Percentiles rank a stretch among this genome's conserved stretches.
These are phyloP conservation scores for Neurospora sp. DNA, from an alignment of 495 filamentous ascomycete genomes.

Conservation along the genomic window DNA sequence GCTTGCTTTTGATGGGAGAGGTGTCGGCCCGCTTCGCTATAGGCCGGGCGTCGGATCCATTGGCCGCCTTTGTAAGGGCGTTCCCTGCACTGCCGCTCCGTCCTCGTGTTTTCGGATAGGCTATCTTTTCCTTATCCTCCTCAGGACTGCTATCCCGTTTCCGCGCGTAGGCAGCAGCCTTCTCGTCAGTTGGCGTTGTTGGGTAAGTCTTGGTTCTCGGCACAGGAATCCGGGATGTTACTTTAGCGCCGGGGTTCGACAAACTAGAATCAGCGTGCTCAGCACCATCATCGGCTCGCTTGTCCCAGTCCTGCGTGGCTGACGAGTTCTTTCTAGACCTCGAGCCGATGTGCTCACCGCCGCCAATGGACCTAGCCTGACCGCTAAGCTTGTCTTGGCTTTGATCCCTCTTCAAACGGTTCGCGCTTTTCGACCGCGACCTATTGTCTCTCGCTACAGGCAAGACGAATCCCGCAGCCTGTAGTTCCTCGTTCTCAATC, in stretches of 20 bases:
- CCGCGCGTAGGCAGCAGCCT: slow-evolving; percentile 40
- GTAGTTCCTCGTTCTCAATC: slow-evolving; percentile 88
- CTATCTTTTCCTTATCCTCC: slow-evolving; percentile 44
- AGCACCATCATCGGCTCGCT: slow-evolving; percentile 59
- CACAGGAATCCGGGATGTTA: slow-evolving; percentile 70
- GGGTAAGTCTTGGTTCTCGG: slow-evolving; percentile 48
- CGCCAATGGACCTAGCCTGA: slow-evolving; percentile 13
- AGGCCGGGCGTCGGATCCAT: slow-evolving; percentile 27
- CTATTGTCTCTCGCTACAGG: slow-evolving; percentile 44
- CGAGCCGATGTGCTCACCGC: slow-evolving; percentile 14
- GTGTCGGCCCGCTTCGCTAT: slow-evolving; percentile 34
- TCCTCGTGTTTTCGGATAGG: slow-evolving; percentile 50
- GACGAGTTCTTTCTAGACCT: slow-evolving; percentile 40
- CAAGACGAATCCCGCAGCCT: slow-evolving; percentile 70
- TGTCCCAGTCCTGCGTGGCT: slow-evolving; percentile 7
- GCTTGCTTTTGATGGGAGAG: slow-evolving; percentile 33
- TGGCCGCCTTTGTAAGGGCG: slow-evolving; percentile 37
- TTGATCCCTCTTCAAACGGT: slow-evolving; percentile 40
- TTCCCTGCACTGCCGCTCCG: slow-evolving; percentile 63
- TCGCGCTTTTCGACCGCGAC: slow-evolving; percentile 30
- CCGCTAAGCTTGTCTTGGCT: slow-evolving; percentile 21
- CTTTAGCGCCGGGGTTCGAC: slow-evolving; percentile 26
- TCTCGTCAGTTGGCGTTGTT: not conserved
- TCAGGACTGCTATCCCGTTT: slow-evolving; percentile 49
- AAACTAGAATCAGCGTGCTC: slow-evolving; percentile 45